phyloP scores from a whole-genome alignment of 2,329 filamentous ascomycete species.

The Beauveria sp. region DNA sequence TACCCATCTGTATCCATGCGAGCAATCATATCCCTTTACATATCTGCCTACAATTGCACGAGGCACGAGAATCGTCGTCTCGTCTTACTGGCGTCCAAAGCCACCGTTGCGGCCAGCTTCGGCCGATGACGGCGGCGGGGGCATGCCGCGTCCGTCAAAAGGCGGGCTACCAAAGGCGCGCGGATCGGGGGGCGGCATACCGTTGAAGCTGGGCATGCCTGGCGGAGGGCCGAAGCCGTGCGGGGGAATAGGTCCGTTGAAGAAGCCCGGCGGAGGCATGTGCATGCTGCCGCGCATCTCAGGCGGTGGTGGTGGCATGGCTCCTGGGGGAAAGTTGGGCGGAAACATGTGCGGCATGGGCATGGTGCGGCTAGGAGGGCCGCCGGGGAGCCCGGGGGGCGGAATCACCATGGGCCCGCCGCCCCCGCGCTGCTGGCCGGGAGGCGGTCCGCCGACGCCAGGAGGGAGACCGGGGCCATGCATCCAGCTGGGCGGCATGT shows the following conservation, averaged over 20 bases:
- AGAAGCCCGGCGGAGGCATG: conserved; percentile 52
- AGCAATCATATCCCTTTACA: not conserved
- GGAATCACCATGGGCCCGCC: conserved; percentile 51
- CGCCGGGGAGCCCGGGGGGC: conserved; percentile 46
- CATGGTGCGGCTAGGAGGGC: conserved; percentile 32
- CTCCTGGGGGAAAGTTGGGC: conserved; percentile 49
- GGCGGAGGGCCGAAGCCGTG: conserved; percentile 48
- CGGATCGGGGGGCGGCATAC: conserved; percentile 39
- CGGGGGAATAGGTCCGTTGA: conserved; percentile 38
- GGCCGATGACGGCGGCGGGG: conserved; percentile 30
- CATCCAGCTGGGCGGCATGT: conserved; percentile 51
- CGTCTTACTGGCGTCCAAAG: not conserved
- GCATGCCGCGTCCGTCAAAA: conserved; percentile 50
- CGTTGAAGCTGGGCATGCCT: conserved; percentile 49
- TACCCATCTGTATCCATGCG: not conserved
- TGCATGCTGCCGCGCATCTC: conserved; percentile 47
- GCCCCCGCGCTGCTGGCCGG: conserved; percentile 14
- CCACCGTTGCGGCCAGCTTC: conserved; percentile 4
- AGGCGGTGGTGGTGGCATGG: conserved; percentile 39
- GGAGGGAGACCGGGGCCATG: conserved; percentile 33
- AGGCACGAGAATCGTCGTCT: too few relatives aligned
- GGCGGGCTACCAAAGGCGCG: conserved; percentile 38
- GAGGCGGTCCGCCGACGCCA: conserved; percentile 16
- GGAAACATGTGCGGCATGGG: conserved; percentile 54
- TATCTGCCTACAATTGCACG: too few relatives aligned